Evolutionary conservation across 306 rosid species (phyloP), one percentile per base, ranked within the genome.

Genomic region (Rubus parviflorus): DNA sequence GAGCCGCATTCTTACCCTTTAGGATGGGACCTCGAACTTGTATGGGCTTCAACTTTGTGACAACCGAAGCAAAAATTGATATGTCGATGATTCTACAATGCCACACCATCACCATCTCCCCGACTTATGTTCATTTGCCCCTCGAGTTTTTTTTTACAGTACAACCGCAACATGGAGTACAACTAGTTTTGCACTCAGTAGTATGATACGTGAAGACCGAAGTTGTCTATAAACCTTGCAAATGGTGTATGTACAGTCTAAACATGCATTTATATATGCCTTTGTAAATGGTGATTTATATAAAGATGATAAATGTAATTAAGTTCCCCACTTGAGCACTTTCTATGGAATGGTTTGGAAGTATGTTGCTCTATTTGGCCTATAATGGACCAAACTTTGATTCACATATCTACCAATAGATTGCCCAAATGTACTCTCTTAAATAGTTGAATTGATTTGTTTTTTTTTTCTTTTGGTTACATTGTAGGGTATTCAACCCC

Each of bases 31-130:
- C 74, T 64, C 54, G 83, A 10, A 73, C 8, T 23, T 79, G 83
- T 62, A 61, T 66, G 4, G 74, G 83, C 10, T 51, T 66, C 15
- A 73, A 64, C 78, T 73, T 79, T 65, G 83, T 61, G 4, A 47
- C 41, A 11, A 72, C 45, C 8, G 74, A 79, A 67, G 58, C 49
- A 54, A 64, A 79, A 68, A 64, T 72, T 66, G 74, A 65, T 42
- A 61, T 51, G 30, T 73, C 78, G 4, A 79, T 79, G 83, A 73
- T 79, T 43, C 73, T 79, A 35, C 78, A 79, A 73, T 70, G 74
- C 51, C 47, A 72, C 61, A 30, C 74, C 22, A 30, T 79, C 61
- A 53, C 75, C 22, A 53, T 79, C 6, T 79, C 67, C 11, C 22
- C 45, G 25, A 20, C 48, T 19, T 74, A 74, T 58, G 65, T 57